A percentile compares a stretch with the other conserved stretches of the same genome.
phyloP scores from a whole-genome alignment of 441 rosid species.

The Populus hybrid region DNA sequence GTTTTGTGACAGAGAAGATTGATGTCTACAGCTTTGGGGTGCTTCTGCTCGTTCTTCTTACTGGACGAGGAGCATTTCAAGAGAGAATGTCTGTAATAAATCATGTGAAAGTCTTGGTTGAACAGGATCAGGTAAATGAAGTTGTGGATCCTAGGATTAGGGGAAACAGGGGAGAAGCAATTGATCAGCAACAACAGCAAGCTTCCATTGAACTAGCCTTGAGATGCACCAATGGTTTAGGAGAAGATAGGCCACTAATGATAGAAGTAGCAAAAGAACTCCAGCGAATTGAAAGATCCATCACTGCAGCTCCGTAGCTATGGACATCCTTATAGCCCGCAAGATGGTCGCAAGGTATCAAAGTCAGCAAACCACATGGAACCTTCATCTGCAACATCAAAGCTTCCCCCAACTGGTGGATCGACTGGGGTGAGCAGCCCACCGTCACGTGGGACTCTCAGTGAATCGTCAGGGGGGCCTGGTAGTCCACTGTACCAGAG shows the following conservation, averaged over 20 bases:
- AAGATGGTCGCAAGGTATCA: too few relatives aligned
- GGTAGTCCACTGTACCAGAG: too few relatives aligned
- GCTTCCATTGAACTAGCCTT: not conserved
- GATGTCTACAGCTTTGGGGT: not conserved
- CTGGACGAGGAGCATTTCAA: not conserved
- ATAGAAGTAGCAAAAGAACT: not conserved
- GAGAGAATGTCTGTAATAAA: not conserved
- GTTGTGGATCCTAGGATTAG: not conserved
- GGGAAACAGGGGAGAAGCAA: not conserved
- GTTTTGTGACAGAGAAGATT: not conserved
- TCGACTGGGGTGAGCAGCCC: too few relatives aligned
- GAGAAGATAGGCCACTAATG: not conserved
- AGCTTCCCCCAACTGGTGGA: too few relatives aligned
- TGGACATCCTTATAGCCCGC: too few relatives aligned
- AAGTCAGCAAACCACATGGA: too few relatives aligned
- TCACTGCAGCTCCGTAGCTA: not conserved
- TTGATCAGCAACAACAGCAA: not conserved
- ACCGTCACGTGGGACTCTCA: too few relatives aligned
- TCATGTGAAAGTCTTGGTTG: not conserved
- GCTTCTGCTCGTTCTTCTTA: not conserved
- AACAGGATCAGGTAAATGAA: not conserved
- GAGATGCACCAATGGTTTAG: not conserved
- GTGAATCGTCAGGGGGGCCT: too few relatives aligned
- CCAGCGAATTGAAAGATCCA: not conserved
- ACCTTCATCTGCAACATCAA: too few relatives aligned